These are phyloP conservation scores for Colletotrichum sp. DNA, from an alignment of 2,329 filamentous ascomycete species.

Conservation along the genomic window DNA sequence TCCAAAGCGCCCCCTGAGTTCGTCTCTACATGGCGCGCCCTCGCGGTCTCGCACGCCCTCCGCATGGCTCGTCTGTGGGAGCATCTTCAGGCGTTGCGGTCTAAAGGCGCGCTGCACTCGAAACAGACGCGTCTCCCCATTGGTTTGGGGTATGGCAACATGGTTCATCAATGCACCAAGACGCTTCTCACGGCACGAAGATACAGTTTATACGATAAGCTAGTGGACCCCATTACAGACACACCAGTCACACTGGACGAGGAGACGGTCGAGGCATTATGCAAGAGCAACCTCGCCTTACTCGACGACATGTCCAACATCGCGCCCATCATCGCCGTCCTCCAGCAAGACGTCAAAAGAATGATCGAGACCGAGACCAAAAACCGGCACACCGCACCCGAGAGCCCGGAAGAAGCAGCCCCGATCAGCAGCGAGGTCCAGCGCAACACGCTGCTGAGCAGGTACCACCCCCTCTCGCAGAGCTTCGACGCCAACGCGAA, in stretches of 20 bases:
- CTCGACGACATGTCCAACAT: conserved; percentile 13
- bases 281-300: neutral
- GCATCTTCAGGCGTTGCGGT: neutral
- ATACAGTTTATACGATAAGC: neutral
- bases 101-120: neutral
- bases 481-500: conserved; percentile 4
- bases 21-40: neutral
- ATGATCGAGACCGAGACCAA: neutral
- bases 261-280: neutral
- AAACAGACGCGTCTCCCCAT: conserved; percentile 7
- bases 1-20: neutral
- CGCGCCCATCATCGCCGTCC: neutral
- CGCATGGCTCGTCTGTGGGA: neutral
- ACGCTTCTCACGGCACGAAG: neutral
- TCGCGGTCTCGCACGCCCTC: conserved; percentile 1
- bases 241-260: neutral
- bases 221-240: neutral
- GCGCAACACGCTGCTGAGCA: neutral
- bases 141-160: neutral
- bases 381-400: neutral
- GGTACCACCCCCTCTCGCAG: conserved; percentile 1
- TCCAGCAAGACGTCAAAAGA: conserved; percentile 4
- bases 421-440: conserved; percentile 4
- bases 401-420: neutral
- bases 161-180: conserved; percentile 10